Base-by-base conservation (phyloP, 306 rosid genomes). In the Malus asiatica region DNA sequence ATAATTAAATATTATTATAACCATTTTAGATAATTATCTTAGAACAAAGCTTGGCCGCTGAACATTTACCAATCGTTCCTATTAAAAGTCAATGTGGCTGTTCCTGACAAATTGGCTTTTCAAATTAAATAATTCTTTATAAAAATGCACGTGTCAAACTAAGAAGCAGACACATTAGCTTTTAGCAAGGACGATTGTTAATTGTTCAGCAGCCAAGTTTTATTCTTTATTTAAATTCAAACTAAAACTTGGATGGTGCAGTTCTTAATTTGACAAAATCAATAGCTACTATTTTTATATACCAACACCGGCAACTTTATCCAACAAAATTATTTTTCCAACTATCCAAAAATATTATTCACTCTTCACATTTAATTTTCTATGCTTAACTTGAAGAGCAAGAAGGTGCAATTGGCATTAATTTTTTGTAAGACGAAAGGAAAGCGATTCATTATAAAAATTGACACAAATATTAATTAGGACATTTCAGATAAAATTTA, bases 131-230 rank as follows among this genome's bases (percentile, higher is more conserved):
- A 35, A 35, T 6, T 35, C 8, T 33, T 33, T 33, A 1, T 1
- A 33, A 33, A 33, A 33, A 0, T 6, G 9, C 40, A 35, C 40
- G 8, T 35, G 40, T 35, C 40, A 35, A 35, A 6, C 40, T 6
- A 35, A 35, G 40, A 35, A 35, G 2, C 8, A 35, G 2, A 35
- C 9, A 6, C 2, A 35, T 35, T 35, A 1, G 0, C 40, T 6
- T 35, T 35, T 35, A 35, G 2, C 8, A 35, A 0, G 2, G 0
- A 35, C 2, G 9, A 35, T 0, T 6, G 40, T 2, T 6, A 33
- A 35, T 35, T 35, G 38, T 35, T 35, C 0, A 35, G 38, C 0
- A 35, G 38, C 38, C 38, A 35, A 35, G 8, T 2, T 6, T 35
- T 6, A 35, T 35, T 35, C 38, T 0, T 35, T 35, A 35, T 35